Conservation (phyloP, 352 stramenopile genomes). For the Sclerospora graminicola region DNA sequence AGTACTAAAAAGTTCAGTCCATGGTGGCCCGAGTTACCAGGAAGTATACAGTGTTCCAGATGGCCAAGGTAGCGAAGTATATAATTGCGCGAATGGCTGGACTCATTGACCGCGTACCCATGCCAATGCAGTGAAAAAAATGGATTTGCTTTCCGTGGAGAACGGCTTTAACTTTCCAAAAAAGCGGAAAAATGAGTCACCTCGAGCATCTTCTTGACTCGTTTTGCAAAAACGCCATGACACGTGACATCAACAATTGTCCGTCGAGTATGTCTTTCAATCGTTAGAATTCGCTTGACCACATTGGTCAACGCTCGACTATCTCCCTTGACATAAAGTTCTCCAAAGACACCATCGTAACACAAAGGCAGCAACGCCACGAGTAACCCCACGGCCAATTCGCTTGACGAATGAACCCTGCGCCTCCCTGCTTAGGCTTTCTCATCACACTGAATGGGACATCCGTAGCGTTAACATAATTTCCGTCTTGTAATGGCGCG, state of each 20-base stretch:
- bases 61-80: constrained; percentile 31
- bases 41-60: constrained; percentile 34
- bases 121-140: constrained; percentile 31
- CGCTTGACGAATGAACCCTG: constrained; percentile 36
- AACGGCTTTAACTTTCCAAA: no score
- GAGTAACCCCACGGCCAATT: constrained; percentile 51
- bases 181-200: no score
- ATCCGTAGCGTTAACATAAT: no score
- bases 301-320: constrained; percentile 48
- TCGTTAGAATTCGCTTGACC: constrained; percentile 45
- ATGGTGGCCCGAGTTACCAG: constrained; percentile 30
- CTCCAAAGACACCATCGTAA: constrained; percentile 51
- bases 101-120: constrained; percentile 33
- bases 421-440: constrained; percentile 51
- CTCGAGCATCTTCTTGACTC: constrained; percentile 55
- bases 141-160: no score
- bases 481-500: no score
- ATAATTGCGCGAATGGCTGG: constrained; percentile 33
- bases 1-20: constrained; percentile 27
- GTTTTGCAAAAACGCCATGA: constrained; percentile 38
- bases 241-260: constrained; percentile 32
- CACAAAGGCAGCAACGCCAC: constrained; percentile 45
- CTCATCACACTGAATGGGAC: no score
- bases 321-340: constrained; percentile 65
- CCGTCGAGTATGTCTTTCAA: constrained; percentile 33